These are phyloP conservation scores for Diaporthe helianthi DNA, from an alignment of 2,329 filamentous ascomycete species.

Conservation along the genomic window DNA sequence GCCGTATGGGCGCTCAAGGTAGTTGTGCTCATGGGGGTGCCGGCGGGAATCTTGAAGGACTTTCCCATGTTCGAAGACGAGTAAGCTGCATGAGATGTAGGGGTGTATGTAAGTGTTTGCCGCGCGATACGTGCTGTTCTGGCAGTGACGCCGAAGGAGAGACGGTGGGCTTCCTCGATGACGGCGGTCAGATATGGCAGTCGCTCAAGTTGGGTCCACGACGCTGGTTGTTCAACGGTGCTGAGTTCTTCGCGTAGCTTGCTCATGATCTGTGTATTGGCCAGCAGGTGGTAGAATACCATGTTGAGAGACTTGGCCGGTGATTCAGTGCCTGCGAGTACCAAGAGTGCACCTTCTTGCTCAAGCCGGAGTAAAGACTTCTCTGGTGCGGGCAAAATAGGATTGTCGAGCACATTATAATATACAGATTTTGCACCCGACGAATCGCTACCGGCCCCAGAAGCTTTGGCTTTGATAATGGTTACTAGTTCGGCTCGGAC, in stretches of 20 bases:
- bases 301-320: conserved; percentile 25
- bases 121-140: conserved; percentile 35
- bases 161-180: conserved; percentile 37
- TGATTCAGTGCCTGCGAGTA: conserved; percentile 21
- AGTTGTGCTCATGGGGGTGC: conserved; percentile 42
- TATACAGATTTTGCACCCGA: conserved; percentile 15
- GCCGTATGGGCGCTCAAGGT: conserved; percentile 38
- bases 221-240: conserved; percentile 8
- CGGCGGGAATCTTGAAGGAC: conserved; percentile 37
- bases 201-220: conserved; percentile 33
- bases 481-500: conserved; percentile 21
- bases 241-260: conserved; percentile 20
- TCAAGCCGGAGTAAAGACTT: conserved; percentile 22
- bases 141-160: conserved; percentile 36
- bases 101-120: conserved; percentile 23
- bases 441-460: conserved; percentile 15
- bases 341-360: conserved; percentile 23
- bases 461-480: conserved; percentile 24
- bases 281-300: conserved; percentile 26
- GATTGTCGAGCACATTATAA: conserved; percentile 20
- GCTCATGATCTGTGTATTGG: conserved; percentile 16
- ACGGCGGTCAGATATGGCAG: conserved; percentile 38
- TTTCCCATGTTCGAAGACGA: background rate
- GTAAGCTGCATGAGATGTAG: conserved; percentile 4
- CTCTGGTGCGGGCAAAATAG: conserved; percentile 8